Evolutionary conservation across 768 basidiomycete species (phyloP).

Genomic region (Strobilomyces dryophilus): DNA sequence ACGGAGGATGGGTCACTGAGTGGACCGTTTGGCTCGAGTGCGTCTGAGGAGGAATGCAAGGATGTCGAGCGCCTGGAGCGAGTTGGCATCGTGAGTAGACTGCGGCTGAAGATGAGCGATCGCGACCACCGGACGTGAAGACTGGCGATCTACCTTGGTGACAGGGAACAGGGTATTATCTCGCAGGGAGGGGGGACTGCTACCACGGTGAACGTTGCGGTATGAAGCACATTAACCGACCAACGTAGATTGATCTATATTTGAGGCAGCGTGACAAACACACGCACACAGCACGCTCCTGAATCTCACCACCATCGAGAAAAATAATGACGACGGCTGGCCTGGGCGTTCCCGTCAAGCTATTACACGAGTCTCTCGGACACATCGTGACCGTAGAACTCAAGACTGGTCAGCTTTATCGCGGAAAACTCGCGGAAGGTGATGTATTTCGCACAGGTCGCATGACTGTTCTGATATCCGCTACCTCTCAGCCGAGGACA

Average conservation of each 20-base stretch:
- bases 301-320: neutral
- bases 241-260: neutral
- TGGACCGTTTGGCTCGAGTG: constrained; percentile 29
- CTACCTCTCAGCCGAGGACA: constrained; percentile 82
- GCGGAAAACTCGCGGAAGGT: constrained; percentile 96
- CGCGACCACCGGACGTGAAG: too few species aligned
- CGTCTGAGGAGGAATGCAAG: constrained; percentile 15
- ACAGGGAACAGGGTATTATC: neutral
- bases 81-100: constrained; percentile 14
- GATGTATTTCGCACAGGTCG: constrained; percentile 15
- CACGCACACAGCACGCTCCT: constrained; percentile 13
- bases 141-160: neutral
- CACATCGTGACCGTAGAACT: constrained; percentile 98
- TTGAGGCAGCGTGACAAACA: constrained; percentile 11
- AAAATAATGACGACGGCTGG: constrained; percentile 45
- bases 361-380: constrained; percentile 93
- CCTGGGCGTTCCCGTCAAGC: constrained; percentile 93
- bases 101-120: neutral
- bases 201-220: neutral
- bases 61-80: constrained; percentile 17
- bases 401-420: constrained; percentile 95
- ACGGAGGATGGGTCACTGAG: constrained; percentile 51
- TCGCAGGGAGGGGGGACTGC: neutral
- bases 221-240: neutral
- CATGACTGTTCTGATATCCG: constrained; percentile 16